Evolutionary conservation across 768 basidiomycete species (phyloP).

Genomic region (Amanita brunnescens): DNA sequence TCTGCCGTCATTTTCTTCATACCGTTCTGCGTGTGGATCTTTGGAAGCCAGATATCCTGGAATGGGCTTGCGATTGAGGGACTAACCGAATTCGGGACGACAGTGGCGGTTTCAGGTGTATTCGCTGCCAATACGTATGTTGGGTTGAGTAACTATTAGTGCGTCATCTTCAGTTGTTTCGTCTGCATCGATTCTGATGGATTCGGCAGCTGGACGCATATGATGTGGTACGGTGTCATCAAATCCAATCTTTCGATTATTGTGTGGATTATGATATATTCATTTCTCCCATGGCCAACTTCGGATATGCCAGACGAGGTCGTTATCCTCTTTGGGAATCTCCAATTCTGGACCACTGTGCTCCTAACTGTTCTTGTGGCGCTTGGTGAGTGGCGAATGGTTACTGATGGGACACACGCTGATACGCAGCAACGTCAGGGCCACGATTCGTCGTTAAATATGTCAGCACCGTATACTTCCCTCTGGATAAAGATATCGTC

Average conservation of each 20-base stretch:
- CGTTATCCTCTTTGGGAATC: slow-evolving; percentile 60
- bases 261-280: slow-evolving; percentile 85
- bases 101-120: slow-evolving; percentile 81
- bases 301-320: slow-evolving; percentile 69
- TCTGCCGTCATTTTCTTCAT: slow-evolving; percentile 82
- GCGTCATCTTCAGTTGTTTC: slow-evolving; percentile 27
- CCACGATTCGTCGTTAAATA: slow-evolving; percentile 80
- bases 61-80: slow-evolving; percentile 74
- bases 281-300: slow-evolving; percentile 51
- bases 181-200: slow-evolving; percentile 12
- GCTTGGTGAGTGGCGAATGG: slow-evolving; percentile 44
- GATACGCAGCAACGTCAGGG: slow-evolving; percentile 30
- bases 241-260: slow-evolving; percentile 78
- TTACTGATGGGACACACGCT: neutral
- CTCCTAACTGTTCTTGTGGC: slow-evolving; percentile 61
- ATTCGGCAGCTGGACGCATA: slow-evolving; percentile 60
- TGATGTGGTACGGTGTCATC: slow-evolving; percentile 76
- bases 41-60: slow-evolving; percentile 61
- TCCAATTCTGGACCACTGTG: slow-evolving; percentile 81
- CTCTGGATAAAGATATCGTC: slow-evolving; percentile 83
- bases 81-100: slow-evolving; percentile 85
- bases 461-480: slow-evolving; percentile 58
- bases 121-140: slow-evolving; percentile 85
- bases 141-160: slow-evolving; percentile 86
- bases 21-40: slow-evolving; percentile 66